Conservation (phyloP, 495 filamentous ascomycete species). For the Neurospora intermedia region DNA sequence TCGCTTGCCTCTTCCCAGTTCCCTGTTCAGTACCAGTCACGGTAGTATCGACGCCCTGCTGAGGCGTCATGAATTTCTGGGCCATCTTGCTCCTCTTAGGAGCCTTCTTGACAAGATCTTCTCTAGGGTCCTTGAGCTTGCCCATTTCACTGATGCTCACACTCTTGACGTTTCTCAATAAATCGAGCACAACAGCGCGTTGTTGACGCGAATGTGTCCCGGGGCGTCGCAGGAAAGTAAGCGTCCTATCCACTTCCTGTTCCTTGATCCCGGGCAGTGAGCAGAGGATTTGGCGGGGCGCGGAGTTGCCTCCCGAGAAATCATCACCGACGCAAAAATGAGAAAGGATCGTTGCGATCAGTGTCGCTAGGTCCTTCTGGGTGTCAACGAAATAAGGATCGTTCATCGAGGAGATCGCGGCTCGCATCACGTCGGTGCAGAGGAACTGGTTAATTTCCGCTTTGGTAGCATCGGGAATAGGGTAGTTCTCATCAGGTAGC, state of each 20-base stretch:
- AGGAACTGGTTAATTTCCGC: slow-evolving; percentile 84
- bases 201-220: slow-evolving; percentile 56
- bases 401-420: slow-evolving; percentile 77
- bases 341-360: slow-evolving; percentile 77
- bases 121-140: slow-evolving; percentile 49
- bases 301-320: slow-evolving; percentile 42
- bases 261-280: slow-evolving; percentile 43
- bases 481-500: slow-evolving; percentile 24
- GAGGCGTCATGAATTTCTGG: slow-evolving; percentile 43
- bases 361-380: slow-evolving; percentile 80
- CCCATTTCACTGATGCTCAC: slow-evolving; percentile 89
- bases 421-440: slow-evolving; percentile 68
- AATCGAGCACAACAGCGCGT: slow-evolving; percentile 72
- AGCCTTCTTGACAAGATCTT: slow-evolving; percentile 3
- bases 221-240: slow-evolving; percentile 41
- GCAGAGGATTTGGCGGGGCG: slow-evolving; percentile 44
- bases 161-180: slow-evolving; percentile 76
- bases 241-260: slow-evolving; percentile 48
- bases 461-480: slow-evolving; percentile 37
- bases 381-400: slow-evolving; percentile 94
- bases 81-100: slow-evolving; percentile 41
- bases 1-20: slow-evolving; percentile 12
- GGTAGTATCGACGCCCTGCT: not conserved
- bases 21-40: slow-evolving; percentile 5
- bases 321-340: slow-evolving; percentile 38